phyloP scores from a whole-genome alignment of 768 basidiomycete genomes.

The Rhizopogon vinicolor region DNA sequence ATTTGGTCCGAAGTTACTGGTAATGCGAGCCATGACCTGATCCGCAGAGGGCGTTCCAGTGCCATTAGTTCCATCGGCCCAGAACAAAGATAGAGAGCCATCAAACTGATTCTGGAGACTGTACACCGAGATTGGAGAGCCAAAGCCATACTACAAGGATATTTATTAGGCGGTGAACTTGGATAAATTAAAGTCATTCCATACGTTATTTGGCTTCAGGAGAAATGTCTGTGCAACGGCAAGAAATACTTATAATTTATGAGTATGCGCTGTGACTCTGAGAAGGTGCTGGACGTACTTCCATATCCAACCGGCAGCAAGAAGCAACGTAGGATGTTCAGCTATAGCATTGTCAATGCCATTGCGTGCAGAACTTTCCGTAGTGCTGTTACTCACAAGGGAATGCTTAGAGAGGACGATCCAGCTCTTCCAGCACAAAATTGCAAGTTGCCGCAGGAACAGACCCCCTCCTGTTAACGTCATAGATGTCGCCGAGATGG shows the following conservation, averaged over 20 bases:
- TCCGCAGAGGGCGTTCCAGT: slow-evolving; percentile 48
- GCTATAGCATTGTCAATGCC: slow-evolving; percentile 26
- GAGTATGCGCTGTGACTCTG: neutral
- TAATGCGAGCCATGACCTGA: slow-evolving; percentile 59
- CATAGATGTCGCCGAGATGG: neutral
- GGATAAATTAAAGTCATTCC: slow-evolving; percentile 12
- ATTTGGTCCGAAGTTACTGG: slow-evolving; percentile 39
- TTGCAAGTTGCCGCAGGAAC: slow-evolving; percentile 59
- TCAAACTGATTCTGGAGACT: slow-evolving; percentile 47
- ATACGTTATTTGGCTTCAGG: slow-evolving; percentile 51
- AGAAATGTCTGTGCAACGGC: slow-evolving; percentile 61
- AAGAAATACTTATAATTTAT: slow-evolving; percentile 41
- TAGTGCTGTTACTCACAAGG: slow-evolving; percentile 38
- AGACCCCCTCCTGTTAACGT: slow-evolving; percentile 23
- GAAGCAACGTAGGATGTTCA: slow-evolving; percentile 59
- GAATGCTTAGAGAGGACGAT: slow-evolving; percentile 64
- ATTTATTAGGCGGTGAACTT: neutral
- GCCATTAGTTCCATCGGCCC: slow-evolving; percentile 66
- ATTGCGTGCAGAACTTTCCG: neutral
- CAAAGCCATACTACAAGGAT: slow-evolving; percentile 54
- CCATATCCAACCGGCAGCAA: slow-evolving; percentile 63
- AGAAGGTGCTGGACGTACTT: slow-evolving; percentile 6
- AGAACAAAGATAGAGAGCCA: slow-evolving; percentile 48
- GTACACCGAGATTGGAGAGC: slow-evolving; percentile 46
- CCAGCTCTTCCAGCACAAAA: slow-evolving; percentile 71